phyloP scores from a whole-genome alignment of 2,329 filamentous ascomycete genomes.

The Diaporthe vaccinii region DNA sequence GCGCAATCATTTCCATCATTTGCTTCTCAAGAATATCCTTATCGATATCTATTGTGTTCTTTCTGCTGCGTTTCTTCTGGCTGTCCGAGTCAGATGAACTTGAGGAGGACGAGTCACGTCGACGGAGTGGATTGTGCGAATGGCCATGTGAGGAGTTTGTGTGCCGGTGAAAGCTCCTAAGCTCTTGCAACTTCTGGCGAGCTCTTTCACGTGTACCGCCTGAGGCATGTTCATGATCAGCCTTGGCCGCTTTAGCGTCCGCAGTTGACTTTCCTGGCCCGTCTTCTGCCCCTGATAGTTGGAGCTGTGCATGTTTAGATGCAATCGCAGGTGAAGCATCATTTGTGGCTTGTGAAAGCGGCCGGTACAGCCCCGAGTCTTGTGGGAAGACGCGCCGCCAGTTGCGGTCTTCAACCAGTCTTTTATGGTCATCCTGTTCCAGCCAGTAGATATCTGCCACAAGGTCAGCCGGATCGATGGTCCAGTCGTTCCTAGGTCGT shows the following conservation, averaged over 20 bases:
- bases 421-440: conserved; percentile 84
- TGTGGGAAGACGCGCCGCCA: conserved; percentile 79
- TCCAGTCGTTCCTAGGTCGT: conserved; percentile 87
- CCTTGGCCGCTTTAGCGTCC: conserved; percentile 46
- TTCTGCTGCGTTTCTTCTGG: conserved; percentile 57
- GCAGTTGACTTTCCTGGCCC: conserved; percentile 44
- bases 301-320: conserved; percentile 30
- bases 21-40: conserved; percentile 72
- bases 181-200: conserved; percentile 70
- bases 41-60: conserved; percentile 62
- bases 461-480: conserved; percentile 84
- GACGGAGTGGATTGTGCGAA: conserved; percentile 66
- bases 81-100: conserved; percentile 72
- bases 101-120: conserved; percentile 68
- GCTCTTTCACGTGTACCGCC: conserved; percentile 70
- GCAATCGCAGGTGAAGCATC: conserved; percentile 30
- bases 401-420: conserved; percentile 82
- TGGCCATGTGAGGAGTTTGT: conserved; percentile 58
- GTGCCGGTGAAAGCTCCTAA: conserved; percentile 69
- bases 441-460: conserved; percentile 93
- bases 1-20: conserved; percentile 72
- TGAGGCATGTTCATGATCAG: conserved; percentile 60
- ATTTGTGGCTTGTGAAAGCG: conserved; percentile 45
- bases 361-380: conserved; percentile 46
- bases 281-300: conserved; percentile 44